Conservation (phyloP, 1,284 basidiomycete genomes). For the Exobasidium cylindrosporum region DNA sequence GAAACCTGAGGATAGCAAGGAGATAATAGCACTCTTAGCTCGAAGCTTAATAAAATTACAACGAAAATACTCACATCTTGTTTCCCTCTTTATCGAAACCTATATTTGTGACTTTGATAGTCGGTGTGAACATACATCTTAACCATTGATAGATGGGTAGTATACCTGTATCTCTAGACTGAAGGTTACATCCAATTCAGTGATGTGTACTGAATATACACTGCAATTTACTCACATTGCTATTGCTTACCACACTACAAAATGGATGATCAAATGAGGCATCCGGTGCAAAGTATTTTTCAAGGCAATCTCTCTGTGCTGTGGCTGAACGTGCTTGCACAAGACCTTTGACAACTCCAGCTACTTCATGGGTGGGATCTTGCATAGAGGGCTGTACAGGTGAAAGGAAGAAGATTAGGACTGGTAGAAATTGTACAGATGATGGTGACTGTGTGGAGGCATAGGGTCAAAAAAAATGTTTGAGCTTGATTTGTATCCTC, state of each 20-base stretch:
- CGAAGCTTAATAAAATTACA: not conserved
- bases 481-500: too few species aligned
- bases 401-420: not conserved
- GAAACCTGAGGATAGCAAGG: constrained; percentile 23
- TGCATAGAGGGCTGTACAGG: constrained; percentile 32
- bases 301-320: constrained; percentile 40
- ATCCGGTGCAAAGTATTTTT: constrained; percentile 44
- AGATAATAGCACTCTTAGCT: not conserved
- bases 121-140: constrained; percentile 38
- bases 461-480: too few species aligned
- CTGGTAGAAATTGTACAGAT: too few species aligned
- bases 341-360: constrained; percentile 45
- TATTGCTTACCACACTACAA: constrained; percentile 37
- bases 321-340: constrained; percentile 43
- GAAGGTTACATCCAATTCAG: not conserved
- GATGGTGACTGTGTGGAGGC: too few species aligned
- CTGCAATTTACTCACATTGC: constrained; percentile 25
- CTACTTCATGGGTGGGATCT: constrained; percentile 42
- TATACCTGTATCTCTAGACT: constrained; percentile 45
- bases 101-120: constrained; percentile 42
- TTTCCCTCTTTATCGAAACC: constrained; percentile 31
- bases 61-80: constrained; percentile 20
- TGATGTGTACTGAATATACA: too few species aligned
- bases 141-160: constrained; percentile 53
- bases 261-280: constrained; percentile 52